Percentiles rank a stretch among this genome's conserved stretches.
Conservation (phyloP, 2,329 filamentous ascomycete species). For the Tolypocladium inflatum region DNA sequence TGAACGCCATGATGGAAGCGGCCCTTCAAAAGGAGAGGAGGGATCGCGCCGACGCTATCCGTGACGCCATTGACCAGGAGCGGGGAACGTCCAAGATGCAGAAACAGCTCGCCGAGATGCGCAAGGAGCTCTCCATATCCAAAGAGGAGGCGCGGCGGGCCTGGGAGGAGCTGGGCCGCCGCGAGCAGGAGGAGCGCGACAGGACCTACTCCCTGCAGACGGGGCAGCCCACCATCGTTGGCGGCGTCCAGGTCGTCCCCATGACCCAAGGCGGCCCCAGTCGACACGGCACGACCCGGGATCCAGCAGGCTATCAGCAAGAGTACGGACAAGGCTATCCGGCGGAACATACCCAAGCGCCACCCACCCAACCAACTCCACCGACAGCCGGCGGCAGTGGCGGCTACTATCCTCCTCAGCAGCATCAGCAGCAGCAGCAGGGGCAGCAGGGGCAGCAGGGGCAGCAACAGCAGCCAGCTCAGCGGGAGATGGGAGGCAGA, state of each 20-base stretch:
- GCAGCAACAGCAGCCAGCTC: constrained; percentile 6
- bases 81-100: constrained; percentile 66
- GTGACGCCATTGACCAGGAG: constrained; percentile 56
- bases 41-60: constrained; percentile 56
- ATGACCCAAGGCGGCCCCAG: constrained; percentile 66
- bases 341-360: constrained; percentile 29
- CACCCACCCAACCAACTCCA: constrained; percentile 29
- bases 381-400: constrained; percentile 15
- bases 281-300: constrained; percentile 37
- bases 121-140: constrained; percentile 84
- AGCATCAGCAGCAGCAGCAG: background rate
- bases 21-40: constrained; percentile 67
- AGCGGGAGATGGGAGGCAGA: constrained; percentile 11
- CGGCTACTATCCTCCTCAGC: constrained; percentile 14
- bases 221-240: constrained; percentile 80
- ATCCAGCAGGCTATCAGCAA: constrained; percentile 18
- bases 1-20: constrained; percentile 69
- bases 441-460: background rate
- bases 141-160: constrained; percentile 92
- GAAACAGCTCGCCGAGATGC: constrained; percentile 79
- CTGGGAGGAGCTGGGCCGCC: constrained; percentile 91
- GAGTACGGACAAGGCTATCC: constrained; percentile 21
- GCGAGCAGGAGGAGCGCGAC: constrained; percentile 89
- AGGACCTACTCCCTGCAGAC: constrained; percentile 76
- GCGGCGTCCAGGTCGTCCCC: constrained; percentile 89